Conservation (phyloP, 140 eudicot genomes). For the Cichorium intybus region DNA sequence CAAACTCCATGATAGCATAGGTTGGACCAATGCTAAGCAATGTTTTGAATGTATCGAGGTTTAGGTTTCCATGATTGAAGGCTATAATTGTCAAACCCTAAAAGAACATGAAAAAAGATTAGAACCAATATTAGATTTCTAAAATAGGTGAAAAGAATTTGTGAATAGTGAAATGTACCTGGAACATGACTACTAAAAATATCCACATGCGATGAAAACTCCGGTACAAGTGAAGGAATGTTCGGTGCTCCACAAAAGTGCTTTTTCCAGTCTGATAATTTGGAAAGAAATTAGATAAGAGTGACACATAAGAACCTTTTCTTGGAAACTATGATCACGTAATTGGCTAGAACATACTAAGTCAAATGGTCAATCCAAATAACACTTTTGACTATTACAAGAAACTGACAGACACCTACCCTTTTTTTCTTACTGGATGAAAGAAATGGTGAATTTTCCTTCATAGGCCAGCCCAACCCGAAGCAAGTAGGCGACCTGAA, state of each 20-base stretch:
- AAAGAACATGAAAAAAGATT: conserved; percentile 19
- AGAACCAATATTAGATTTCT: not conserved
- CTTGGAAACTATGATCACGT: too few species aligned
- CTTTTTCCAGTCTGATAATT: conserved; percentile 80
- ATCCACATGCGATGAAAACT: conserved; percentile 99
- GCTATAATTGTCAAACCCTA: conserved; percentile 90
- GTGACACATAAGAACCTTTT: not conserved
- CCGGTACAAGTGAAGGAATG: conserved; percentile 91
- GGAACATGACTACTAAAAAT: conserved; percentile 86
- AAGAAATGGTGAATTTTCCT: conserved; percentile 65
- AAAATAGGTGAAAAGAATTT: not conserved
- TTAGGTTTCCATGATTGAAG: conserved; percentile 56
- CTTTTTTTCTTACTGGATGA: conserved; percentile 55
- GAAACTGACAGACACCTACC: too few species aligned
- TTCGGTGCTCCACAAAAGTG: conserved; percentile 93
- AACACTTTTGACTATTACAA: too few species aligned
- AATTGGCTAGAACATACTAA: too few species aligned
- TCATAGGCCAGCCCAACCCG: conserved; percentile 86
- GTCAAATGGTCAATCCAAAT: too few species aligned
- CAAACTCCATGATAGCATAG: conserved; percentile 75
- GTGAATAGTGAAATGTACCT: conserved; percentile 43
- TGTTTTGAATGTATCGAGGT: conserved; percentile 59
- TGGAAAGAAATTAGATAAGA: conserved; percentile 3
- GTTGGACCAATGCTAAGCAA: conserved; percentile 93
- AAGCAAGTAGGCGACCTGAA: conserved; percentile 90